Conservation (phyloP, 2,329 filamentous ascomycete species). For the Alternaria viburni region DNA sequence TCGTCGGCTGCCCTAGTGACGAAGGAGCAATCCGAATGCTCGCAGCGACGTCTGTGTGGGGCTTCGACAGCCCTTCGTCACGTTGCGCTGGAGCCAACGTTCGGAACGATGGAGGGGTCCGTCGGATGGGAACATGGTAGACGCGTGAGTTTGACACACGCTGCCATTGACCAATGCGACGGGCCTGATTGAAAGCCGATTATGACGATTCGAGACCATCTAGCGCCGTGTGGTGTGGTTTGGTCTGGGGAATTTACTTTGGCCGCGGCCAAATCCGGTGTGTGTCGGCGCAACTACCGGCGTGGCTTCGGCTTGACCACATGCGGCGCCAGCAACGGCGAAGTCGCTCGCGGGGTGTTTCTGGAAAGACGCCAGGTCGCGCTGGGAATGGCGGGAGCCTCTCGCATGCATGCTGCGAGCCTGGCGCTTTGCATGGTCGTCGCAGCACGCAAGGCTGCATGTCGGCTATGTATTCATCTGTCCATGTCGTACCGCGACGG, state of each 20-base stretch:
- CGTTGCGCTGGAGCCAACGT: constrained; percentile 20
- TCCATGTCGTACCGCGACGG: not conserved
- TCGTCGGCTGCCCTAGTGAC: constrained; percentile 23
- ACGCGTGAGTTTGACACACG: constrained; percentile 14
- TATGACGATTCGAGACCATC: constrained; percentile 24
- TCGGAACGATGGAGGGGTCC: constrained; percentile 26
- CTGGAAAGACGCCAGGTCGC: constrained; percentile 2
- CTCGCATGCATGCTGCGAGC: not conserved
- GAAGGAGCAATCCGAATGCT: constrained; percentile 22
- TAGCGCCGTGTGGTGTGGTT: constrained; percentile 11
- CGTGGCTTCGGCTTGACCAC: constrained; percentile 19
- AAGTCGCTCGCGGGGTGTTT: not conserved
- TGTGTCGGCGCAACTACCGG: constrained; percentile 25
- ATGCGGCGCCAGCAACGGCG: constrained; percentile 29
- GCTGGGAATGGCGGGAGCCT: not conserved
- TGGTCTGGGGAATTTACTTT: constrained; percentile 22
- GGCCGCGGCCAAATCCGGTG: constrained; percentile 17
- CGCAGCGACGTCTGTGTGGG: constrained; percentile 24
- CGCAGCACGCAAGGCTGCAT: not conserved
- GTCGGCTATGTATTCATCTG: not conserved
- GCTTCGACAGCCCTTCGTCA: constrained; percentile 12
- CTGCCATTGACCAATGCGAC: constrained; percentile 33
- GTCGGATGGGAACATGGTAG: constrained; percentile 14
- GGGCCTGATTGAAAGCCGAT: constrained; percentile 20
- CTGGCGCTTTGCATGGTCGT: not conserved